phyloP scores from a whole-genome alignment of 108 stramenopile species.

The Conticribra weissflogii region DNA sequence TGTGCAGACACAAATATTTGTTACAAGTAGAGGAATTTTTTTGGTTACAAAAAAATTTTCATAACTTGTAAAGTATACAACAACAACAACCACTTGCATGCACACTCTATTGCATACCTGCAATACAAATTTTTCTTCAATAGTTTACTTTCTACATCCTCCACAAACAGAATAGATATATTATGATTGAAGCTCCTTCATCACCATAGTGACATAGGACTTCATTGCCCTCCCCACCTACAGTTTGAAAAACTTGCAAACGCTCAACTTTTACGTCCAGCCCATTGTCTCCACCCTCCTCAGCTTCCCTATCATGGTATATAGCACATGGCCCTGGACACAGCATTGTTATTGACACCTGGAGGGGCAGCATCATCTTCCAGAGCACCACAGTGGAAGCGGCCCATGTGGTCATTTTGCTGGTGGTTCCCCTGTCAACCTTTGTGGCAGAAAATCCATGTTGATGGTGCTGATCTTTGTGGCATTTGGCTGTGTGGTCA shows the following conservation, averaged over 20 bases:
- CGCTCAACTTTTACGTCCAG: not conserved
- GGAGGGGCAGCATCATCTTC: slow-evolving; percentile 31
- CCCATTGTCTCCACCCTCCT: slow-evolving; percentile 48
- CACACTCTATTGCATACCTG: too few relatives aligned
- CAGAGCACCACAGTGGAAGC: slow-evolving; percentile 36
- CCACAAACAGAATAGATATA: too few relatives aligned
- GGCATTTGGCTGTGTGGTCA: slow-evolving; percentile 48
- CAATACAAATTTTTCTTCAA: too few relatives aligned
- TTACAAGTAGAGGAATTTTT: too few relatives aligned
- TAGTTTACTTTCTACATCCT: too few relatives aligned
- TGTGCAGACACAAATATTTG: too few relatives aligned
- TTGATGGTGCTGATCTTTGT: slow-evolving; percentile 26
- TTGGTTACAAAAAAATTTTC: too few relatives aligned
- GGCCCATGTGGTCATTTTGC: slow-evolving; percentile 47
- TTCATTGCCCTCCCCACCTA: slow-evolving; percentile 57
- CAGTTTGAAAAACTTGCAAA: slow-evolving; percentile 18
- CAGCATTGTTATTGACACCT: slow-evolving; percentile 55
- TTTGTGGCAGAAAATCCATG: slow-evolving; percentile 32
- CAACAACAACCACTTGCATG: too few relatives aligned
- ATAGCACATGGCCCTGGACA: slow-evolving; percentile 65
- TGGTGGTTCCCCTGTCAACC: slow-evolving; percentile 57
- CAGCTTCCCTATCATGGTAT: slow-evolving; percentile 51
- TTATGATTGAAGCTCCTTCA: too few relatives aligned
- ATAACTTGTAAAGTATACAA: too few relatives aligned
- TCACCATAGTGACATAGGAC: too few relatives aligned